phyloP scores from a whole-genome alignment of 768 basidiomycete species.

The Leccinum longicurvipes region DNA sequence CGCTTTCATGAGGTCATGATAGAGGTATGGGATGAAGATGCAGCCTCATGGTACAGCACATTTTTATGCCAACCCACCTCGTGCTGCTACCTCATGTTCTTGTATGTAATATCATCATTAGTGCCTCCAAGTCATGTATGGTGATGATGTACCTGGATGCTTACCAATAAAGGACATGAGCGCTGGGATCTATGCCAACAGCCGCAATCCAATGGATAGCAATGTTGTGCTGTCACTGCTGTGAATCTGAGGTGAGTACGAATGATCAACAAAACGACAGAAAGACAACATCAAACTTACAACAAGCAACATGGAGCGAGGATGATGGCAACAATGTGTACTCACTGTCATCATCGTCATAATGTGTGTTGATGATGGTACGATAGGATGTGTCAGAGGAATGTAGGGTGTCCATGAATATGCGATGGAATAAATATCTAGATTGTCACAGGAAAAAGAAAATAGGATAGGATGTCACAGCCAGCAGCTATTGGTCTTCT shows the following conservation, averaged over 20 bases:
- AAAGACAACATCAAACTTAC: slow-evolving; percentile 3
- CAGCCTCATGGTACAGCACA: background rate
- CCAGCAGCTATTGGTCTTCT: slow-evolving; percentile 11
- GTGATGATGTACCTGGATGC: no score
- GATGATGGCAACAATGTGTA: no score
- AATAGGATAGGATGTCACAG: background rate
- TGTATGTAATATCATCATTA: background rate
- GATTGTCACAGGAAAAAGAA: slow-evolving; percentile 8
- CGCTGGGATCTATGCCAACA: slow-evolving; percentile 18
- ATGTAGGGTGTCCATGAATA: slow-evolving; percentile 27
- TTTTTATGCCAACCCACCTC: background rate
- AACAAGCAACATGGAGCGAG: slow-evolving; percentile 20
- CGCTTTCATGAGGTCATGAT: background rate
- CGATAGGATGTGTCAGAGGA: slow-evolving; percentile 21
- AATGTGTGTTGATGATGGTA: slow-evolving; percentile 21
- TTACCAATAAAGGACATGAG: slow-evolving; percentile 8
- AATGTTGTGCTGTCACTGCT: slow-evolving; percentile 20
- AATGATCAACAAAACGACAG: slow-evolving; percentile 21
- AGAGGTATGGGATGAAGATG: background rate
- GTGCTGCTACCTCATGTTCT: background rate
- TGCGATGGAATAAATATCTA: slow-evolving; percentile 22
- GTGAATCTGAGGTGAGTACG: background rate
- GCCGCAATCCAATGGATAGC: slow-evolving; percentile 15
- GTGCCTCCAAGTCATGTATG: no score
- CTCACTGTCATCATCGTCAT: no score